These are phyloP conservation scores for Stephania yunnanensis DNA, from an alignment of 164 flowering plant genomes.

Conservation along the genomic window DNA sequence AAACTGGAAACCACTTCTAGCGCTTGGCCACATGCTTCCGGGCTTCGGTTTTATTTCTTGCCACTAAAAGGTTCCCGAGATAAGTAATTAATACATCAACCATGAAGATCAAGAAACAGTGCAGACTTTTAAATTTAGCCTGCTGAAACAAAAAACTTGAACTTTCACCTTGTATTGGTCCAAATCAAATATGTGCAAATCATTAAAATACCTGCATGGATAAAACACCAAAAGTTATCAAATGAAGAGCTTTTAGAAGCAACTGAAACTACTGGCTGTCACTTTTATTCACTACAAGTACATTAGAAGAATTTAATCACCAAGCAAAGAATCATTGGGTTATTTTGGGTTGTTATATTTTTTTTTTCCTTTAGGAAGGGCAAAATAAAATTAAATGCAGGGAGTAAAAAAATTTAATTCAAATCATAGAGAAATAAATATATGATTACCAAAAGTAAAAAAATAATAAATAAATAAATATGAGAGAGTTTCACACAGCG, in stretches of 20 bases:
- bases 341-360: too few relatives aligned
- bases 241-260: neutral
- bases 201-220: slow-evolving; percentile 77
- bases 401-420: too few relatives aligned
- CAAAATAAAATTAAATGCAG: too few relatives aligned
- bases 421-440: too few relatives aligned
- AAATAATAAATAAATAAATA: too few relatives aligned
- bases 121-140: neutral
- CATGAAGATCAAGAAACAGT: neutral
- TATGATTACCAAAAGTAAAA: too few relatives aligned
- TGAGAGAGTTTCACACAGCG: too few relatives aligned
- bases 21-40: slow-evolving; percentile 94
- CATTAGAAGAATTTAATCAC: neutral
- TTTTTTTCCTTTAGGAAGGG: too few relatives aligned
- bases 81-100: slow-evolving; percentile 1
- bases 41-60: slow-evolving; percentile 92
- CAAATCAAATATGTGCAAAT: slow-evolving; percentile 81
- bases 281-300: neutral
- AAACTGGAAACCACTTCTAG: slow-evolving; percentile 94
- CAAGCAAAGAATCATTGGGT: too few relatives aligned
- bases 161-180: slow-evolving; percentile 80
- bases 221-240: neutral
- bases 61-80: slow-evolving; percentile 55
- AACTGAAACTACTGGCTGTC: neutral
- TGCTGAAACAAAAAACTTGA: neutral